A percentile compares a stretch with the other conserved stretches of the same genome.
These are phyloP conservation scores for Physaria fendleri DNA, from an alignment of 345 rosid species.

Conservation along the genomic window DNA sequence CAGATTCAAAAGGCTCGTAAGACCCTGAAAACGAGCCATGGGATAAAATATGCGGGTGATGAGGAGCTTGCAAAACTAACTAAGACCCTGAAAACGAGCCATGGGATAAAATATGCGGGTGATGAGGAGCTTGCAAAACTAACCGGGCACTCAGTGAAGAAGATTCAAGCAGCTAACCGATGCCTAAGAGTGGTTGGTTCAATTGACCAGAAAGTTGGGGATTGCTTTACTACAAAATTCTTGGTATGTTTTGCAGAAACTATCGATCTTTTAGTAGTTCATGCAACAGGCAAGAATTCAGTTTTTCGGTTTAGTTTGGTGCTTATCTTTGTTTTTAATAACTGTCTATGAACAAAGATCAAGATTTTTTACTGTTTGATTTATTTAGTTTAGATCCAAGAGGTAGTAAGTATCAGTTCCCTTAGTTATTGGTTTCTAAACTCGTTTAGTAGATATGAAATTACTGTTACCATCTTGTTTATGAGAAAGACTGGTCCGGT, in stretches of 20 bases:
- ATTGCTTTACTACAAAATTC: conserved; percentile 40
- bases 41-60: conserved; percentile 50
- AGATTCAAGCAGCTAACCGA: conserved; percentile 59
- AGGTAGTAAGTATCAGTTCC: too few relatives aligned
- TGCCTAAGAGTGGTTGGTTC: conserved; percentile 76
- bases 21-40: conserved; percentile 38
- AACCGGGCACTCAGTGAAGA: conserved; percentile 53
- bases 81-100: conserved; percentile 38
- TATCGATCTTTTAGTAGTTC: not conserved
- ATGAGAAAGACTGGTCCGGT: not conserved
- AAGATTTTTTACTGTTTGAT: too few relatives aligned
- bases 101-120: conserved; percentile 44
- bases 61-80: conserved; percentile 56
- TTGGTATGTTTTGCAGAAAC: conserved; percentile 37
- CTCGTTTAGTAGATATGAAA: not conserved
- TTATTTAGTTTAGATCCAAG: not conserved
- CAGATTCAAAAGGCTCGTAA: conserved; percentile 66
- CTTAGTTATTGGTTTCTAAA: not conserved
- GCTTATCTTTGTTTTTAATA: not conserved
- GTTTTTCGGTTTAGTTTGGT: not conserved
- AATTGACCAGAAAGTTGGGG: conserved; percentile 57
- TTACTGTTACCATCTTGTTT: not conserved
- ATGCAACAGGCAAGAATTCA: not conserved
- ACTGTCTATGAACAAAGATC: not conserved
- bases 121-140: conserved; percentile 59